Base-by-base conservation (phyloP, 306 rosid genomes). In the Quercus wislizeni region DNA sequence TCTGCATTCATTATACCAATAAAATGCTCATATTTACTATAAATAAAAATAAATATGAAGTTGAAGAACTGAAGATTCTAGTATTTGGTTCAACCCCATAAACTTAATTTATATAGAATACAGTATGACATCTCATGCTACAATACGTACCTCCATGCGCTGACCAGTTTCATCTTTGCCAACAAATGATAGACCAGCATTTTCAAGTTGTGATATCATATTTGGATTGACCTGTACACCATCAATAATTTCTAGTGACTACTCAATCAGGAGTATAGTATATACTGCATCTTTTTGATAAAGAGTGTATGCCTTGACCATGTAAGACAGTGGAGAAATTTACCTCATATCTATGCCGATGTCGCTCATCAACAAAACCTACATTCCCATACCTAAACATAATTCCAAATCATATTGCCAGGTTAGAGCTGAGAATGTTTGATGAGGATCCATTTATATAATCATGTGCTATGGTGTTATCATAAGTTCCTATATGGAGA, bases 281-380 rank as follows among this genome's bases (percentile, higher is more conserved):
- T 13, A 61, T 0, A 23, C 52, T 55, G 33, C 35, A 25, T 82
- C 77, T 31, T 76, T 23, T 38, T 15, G 13, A 59, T 20, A 12
- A 57, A 71, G 57, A n/a, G 62, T 28, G 49, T 75, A 21, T 38
- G 35, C 43, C 62, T 52, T 65, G 71, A 83, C n/a, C 14, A 49
- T 9, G 52, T 35, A 19, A 7, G 18, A 33, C 14, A 18, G n/a
- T 35, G 25, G 81, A 65, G 76, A 59, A 62, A 78, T 19, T 78
- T 79, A 91, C 97, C 96, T 93, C 97, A 2, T 89, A 93, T 91
- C 97, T 89, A 73, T 93, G 97, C 14, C 97, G 90, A 76, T 93
- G 97, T 7, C 97, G 96, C 85, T 93, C 97, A 87, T 91, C 96
- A 79, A 89, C 57, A 78, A 59, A 93, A 43, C 35, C 74, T 73